These are phyloP conservation scores for Clarireedia sp. DNA, from an alignment of 2,329 filamentous ascomycete genomes.

Conservation along the genomic window DNA sequence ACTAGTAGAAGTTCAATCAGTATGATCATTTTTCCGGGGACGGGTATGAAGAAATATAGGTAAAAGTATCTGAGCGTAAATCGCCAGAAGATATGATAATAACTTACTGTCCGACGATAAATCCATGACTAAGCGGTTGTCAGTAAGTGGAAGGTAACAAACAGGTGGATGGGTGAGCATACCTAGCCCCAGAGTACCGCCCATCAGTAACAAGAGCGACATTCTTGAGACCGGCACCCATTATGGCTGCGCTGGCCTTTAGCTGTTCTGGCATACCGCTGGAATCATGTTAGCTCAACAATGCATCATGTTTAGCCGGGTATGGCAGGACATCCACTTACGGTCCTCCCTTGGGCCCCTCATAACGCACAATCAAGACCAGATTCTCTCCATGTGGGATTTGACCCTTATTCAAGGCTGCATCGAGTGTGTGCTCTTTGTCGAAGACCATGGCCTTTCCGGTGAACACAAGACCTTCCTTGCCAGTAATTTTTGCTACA, in stretches of 20 bases:
- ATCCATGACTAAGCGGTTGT: constrained; percentile 41
- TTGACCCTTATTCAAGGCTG: constrained; percentile 60
- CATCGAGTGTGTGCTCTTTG: constrained; percentile 73
- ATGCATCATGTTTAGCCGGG: neutral
- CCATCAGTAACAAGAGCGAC: constrained; percentile 90
- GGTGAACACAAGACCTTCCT: constrained; percentile 77
- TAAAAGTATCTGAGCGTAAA: neutral
- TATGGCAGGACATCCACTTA: neutral
- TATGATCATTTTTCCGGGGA: neutral
- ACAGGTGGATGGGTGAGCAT: constrained; percentile 32
- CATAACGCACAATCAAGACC: constrained; percentile 85
- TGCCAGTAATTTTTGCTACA: constrained; percentile 94
- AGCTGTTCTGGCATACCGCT: constrained; percentile 90
- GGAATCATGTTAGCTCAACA: neutral
- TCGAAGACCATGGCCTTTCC: constrained; percentile 79
- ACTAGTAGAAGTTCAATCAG: constrained; percentile 3
- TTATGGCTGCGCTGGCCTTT: constrained; percentile 79
- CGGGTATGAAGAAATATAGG: no score
- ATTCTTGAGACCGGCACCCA: constrained; percentile 83
- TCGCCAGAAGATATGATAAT: no score
- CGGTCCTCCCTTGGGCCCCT: constrained; percentile 86
- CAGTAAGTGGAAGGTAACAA: neutral
- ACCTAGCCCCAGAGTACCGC: constrained; percentile 77
- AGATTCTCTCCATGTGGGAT: constrained; percentile 72
- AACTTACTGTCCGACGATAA: constrained; percentile 71